Base-by-base conservation (phyloP, 805 yeast species). In the Candida maltosa region DNA sequence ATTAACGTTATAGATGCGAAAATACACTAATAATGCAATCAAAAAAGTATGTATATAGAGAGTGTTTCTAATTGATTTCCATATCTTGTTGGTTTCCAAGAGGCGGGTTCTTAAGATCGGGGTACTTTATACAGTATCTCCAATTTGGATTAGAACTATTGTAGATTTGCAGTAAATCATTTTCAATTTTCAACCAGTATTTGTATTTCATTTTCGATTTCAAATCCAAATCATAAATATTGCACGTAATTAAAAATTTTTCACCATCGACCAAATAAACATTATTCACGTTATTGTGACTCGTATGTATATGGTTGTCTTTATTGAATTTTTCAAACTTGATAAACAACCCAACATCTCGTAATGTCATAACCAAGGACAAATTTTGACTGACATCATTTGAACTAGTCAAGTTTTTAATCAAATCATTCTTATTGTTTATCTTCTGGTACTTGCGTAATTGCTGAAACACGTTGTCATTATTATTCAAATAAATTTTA, bases 271-370 rank as follows among this genome's bases (percentile, higher is more conserved):
- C 39, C 15, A 46, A 41, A 19, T 56, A 41, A 6, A 61, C 27
- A 34, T 54, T 55, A 25, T 53, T 42, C 24, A 53, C 49, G 34
- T 60, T 54, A 23, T 60, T 51, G 32, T 53, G 64, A 12, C 56
- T 49, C 32, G 54, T 57, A 39, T 59, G 63, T 34, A 40, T 35
- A 38, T 59, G 48, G 36, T 59, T 57, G 22, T 21, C 11, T 44
- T 32, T 51, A 43, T 52, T 55, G 32, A 50, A 52, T 38, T 53
- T 54, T 34, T 56, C 61, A 28, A 73, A 54, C 29, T 65, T 63
- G 14, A 74, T 44, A 36, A 77, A 68, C 12, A 78, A 46, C 0
- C 82, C 77, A 18, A 78, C 78, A 49, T 78, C 84, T 23, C 84
- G 59, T 21, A 70, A 51, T 1, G 82, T 62, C 83, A 78, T 78